These are phyloP conservation scores for Mercurialis annua DNA, from an alignment of 345 rosid species.

Conservation along the genomic window DNA sequence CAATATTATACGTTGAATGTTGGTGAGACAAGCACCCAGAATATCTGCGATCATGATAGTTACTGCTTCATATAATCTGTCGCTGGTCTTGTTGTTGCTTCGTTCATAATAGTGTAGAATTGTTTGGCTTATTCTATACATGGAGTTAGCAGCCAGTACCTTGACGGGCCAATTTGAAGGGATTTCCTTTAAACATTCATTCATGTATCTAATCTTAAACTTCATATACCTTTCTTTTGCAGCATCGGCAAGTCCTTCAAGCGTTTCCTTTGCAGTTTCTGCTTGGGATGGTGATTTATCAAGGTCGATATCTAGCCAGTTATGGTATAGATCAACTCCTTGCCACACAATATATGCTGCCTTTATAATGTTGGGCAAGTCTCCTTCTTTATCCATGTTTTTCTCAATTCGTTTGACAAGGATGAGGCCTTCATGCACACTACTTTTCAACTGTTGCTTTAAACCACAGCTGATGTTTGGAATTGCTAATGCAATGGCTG, in stretches of 20 bases:
- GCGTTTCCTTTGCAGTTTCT: constrained; percentile 43
- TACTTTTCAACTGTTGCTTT: constrained; percentile 35
- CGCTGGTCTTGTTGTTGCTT: constrained; percentile 24
- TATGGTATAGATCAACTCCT: constrained; percentile 59
- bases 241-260: constrained; percentile 44
- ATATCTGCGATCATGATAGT: constrained; percentile 57
- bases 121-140: constrained; percentile 68
- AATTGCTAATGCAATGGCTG: constrained; percentile 63
- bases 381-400: constrained; percentile 28
- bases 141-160: constrained; percentile 69
- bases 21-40: constrained; percentile 72
- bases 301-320: constrained; percentile 72
- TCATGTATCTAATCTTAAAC: constrained; percentile 32
- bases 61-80: constrained; percentile 41
- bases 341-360: constrained; percentile 65
- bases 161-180: constrained; percentile 72
- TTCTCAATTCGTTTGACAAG: constrained; percentile 53
- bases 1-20: constrained; percentile 44
- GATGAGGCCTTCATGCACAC: constrained; percentile 57
- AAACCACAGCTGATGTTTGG: constrained; percentile 37
- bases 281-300: constrained; percentile 39
- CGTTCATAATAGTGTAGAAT: constrained; percentile 37
- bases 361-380: constrained; percentile 40
- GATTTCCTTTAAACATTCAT: constrained; percentile 37
- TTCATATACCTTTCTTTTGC: constrained; percentile 47